phyloP scores from a whole-genome alignment of 106 monocot species.

The Dendrobium catenatum region DNA sequence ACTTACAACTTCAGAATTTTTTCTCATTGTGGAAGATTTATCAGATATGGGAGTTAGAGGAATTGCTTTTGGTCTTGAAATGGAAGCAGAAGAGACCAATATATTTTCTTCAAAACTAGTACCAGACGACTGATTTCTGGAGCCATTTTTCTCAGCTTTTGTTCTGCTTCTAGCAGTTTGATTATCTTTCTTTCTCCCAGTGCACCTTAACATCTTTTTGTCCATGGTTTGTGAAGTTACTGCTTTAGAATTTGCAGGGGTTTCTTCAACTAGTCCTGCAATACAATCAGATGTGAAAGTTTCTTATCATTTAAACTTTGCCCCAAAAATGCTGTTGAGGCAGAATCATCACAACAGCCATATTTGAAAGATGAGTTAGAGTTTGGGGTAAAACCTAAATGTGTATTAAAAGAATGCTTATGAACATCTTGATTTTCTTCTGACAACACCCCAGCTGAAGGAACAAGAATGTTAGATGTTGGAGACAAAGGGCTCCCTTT shows the following conservation, averaged over 20 bases:
- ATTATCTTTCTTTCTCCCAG: not conserved
- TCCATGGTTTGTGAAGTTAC: not conserved
- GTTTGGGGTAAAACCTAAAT: not conserved
- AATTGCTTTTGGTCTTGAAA: not conserved
- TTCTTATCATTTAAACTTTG: not conserved
- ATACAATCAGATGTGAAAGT: not conserved
- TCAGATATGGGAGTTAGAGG: not conserved
- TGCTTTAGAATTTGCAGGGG: not conserved
- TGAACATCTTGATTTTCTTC: slow-evolving; percentile 2
- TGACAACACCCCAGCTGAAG: not conserved
- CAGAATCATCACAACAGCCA: not conserved
- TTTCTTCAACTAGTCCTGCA: not conserved
- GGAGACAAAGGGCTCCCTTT: not conserved
- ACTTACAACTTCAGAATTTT: not conserved
- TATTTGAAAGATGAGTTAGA: not conserved
- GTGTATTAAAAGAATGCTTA: not conserved
- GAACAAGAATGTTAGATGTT: not conserved
- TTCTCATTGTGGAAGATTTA: not conserved
- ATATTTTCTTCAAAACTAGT: not conserved
- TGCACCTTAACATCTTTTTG: not conserved
- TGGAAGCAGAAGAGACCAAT: not conserved
- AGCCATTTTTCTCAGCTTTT: not conserved
- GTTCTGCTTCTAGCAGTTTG: not conserved
- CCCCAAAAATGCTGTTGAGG: not conserved
- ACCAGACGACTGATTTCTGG: not conserved